Evolutionary conservation across 2,329 filamentous ascomycete species (phyloP).

Genomic region (Xylariaceae sp.): DNA sequence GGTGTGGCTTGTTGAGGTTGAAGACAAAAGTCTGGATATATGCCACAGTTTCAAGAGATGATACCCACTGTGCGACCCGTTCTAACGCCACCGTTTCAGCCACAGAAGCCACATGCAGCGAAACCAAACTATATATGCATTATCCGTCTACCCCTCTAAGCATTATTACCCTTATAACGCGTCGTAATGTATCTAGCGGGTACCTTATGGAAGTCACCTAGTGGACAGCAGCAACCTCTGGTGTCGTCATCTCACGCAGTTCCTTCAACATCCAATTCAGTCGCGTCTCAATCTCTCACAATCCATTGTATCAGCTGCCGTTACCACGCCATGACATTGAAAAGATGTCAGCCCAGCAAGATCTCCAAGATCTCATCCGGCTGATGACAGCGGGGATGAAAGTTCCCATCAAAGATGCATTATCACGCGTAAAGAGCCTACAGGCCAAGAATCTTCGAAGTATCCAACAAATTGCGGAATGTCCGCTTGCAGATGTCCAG

Average conservation of each 20-base stretch:
- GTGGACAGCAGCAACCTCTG: no score
- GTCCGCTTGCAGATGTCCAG: slow-evolving; percentile 40
- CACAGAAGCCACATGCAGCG: no score
- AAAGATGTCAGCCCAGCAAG: slow-evolving; percentile 50
- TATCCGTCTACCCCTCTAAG: no score
- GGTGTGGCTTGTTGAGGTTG: neutral
- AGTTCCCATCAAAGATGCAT: slow-evolving; percentile 52
- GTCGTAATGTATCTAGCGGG: no score
- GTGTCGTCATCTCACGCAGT: neutral
- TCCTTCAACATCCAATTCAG: neutral
- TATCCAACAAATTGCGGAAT: slow-evolving; percentile 50
- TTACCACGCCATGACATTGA: neutral
- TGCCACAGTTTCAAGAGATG: no score
- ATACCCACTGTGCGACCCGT: no score
- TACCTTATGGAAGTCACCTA: no score
- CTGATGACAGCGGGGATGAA: slow-evolving; percentile 53
- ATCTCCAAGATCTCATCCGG: slow-evolving; percentile 56
- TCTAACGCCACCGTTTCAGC: no score
- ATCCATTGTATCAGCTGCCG: neutral
- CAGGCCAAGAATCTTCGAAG: slow-evolving; percentile 50
- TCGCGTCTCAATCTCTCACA: neutral
- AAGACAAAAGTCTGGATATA: neutral
- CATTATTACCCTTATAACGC: no score
- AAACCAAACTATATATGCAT: no score
- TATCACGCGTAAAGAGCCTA: slow-evolving; percentile 53